Evolutionary conservation across 441 rosid genomes (phyloP).

Genomic region (Pelargonium myrrhifolium): DNA sequence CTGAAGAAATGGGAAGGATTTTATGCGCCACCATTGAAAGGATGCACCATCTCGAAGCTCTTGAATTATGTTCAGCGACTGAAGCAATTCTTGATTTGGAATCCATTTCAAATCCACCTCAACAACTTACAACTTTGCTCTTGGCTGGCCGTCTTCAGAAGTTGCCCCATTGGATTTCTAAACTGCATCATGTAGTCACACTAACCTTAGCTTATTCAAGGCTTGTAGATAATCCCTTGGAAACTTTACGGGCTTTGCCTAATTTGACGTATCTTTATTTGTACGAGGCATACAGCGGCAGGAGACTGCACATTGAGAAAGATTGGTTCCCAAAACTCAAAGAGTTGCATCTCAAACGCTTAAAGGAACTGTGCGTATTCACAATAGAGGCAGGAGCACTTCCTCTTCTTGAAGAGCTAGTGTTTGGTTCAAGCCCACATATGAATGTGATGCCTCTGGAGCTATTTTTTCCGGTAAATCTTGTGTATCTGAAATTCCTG

Average conservation of each 20-base stretch:
- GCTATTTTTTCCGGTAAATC: background rate
- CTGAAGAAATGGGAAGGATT: background rate
- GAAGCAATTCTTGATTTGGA: constrained; percentile 1
- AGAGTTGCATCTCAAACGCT: background rate
- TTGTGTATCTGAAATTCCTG: background rate
- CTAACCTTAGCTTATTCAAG: background rate
- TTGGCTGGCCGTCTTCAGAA: background rate
- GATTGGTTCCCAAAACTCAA: background rate
- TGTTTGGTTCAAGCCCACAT: background rate
- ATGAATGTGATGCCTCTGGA: background rate
- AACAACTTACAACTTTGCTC: background rate
- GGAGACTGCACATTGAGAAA: background rate
- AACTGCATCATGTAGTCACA: background rate
- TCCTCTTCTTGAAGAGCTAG: background rate
- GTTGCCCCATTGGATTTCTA: constrained; percentile 6
- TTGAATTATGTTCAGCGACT: background rate
- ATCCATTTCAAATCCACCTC: constrained; percentile 9
- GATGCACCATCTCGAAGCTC: background rate
- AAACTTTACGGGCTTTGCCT: background rate
- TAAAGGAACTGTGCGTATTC: background rate
- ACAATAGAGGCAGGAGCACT: background rate
- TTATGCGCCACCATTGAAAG: background rate
- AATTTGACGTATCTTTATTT: background rate
- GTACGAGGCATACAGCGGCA: background rate
- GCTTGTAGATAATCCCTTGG: background rate